Percentiles rank a stretch among this genome's conserved stretches.
Evolutionary conservation across 2,329 filamentous ascomycete species (phyloP).

Genomic region (Paecilomyces variotii): DNA sequence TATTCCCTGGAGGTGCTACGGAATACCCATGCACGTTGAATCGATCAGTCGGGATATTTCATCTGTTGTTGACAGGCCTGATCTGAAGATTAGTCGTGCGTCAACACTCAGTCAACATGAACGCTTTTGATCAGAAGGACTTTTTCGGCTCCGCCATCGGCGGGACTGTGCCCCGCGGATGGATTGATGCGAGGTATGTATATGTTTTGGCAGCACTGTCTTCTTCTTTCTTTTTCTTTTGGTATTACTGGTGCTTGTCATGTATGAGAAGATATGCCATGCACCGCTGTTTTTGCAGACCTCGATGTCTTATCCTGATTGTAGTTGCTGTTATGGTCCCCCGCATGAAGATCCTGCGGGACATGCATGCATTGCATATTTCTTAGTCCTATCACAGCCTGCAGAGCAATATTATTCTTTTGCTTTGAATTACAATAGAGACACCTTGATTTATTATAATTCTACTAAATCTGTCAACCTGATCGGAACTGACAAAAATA

Average conservation of each 20-base stretch:
- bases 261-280: neutral
- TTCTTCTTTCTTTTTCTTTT: neutral
- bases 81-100: neutral
- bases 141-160: conserved; percentile 30
- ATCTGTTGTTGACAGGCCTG: neutral
- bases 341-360: neutral
- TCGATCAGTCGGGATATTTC: neutral
- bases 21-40: neutral
- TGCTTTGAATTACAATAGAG: neutral
- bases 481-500: neutral
- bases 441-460: neutral
- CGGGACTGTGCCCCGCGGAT: conserved; percentile 23
- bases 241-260: neutral
- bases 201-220: neutral
- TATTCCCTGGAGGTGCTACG: neutral
- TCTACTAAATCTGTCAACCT: neutral
- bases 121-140: conserved; percentile 16
- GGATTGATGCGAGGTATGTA: conserved; percentile 30
- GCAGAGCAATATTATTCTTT: neutral
- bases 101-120: conserved; percentile 11
- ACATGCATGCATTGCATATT: neutral
- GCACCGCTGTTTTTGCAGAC: neutral
- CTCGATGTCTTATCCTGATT: neutral
- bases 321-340: neutral
- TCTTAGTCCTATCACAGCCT: neutral